phyloP scores from a whole-genome alignment of 2,329 filamentous ascomycete genomes.

The Calonectria honghensis region DNA sequence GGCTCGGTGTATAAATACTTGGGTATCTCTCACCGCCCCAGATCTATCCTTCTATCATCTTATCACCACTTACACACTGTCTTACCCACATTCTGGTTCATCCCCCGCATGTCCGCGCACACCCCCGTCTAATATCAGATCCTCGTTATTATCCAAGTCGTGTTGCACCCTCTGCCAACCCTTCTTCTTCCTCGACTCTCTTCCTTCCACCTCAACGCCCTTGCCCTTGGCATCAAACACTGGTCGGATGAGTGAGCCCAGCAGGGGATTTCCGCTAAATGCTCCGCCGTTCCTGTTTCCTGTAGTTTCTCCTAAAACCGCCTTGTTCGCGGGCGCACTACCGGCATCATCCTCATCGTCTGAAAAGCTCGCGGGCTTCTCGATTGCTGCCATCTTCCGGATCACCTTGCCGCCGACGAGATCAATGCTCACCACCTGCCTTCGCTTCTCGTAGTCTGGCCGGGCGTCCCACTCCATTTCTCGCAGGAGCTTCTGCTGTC shows the following conservation, averaged over 20 bases:
- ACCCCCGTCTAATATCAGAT: constrained; percentile 75
- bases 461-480: constrained; percentile 91
- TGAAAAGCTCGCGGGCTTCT: constrained; percentile 74
- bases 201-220: constrained; percentile 60
- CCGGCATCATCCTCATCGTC: constrained; percentile 62
- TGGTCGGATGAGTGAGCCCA: constrained; percentile 79
- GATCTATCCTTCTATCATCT: constrained; percentile 25
- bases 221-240: constrained; percentile 74
- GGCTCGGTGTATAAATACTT: not conserved
- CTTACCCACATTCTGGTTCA: constrained; percentile 63
- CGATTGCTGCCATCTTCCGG: constrained; percentile 79
- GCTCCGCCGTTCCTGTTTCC: constrained; percentile 67
- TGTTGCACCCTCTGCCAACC: constrained; percentile 78
- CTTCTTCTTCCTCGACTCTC: constrained; percentile 65
- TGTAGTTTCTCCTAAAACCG: constrained; percentile 58
- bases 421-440: constrained; percentile 90
- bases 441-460: constrained; percentile 92
- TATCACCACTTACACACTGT: constrained; percentile 1
- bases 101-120: constrained; percentile 65
- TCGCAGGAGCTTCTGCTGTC: constrained; percentile 87
- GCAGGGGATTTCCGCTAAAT: constrained; percentile 81
- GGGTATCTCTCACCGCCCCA: not conserved
- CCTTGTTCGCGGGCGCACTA: constrained; percentile 54
- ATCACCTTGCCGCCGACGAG: constrained; percentile 86
- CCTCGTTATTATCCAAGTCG: constrained; percentile 75